phyloP scores from a whole-genome alignment of 75 land plant genomes.

The Cupressus sempervirens region DNA sequence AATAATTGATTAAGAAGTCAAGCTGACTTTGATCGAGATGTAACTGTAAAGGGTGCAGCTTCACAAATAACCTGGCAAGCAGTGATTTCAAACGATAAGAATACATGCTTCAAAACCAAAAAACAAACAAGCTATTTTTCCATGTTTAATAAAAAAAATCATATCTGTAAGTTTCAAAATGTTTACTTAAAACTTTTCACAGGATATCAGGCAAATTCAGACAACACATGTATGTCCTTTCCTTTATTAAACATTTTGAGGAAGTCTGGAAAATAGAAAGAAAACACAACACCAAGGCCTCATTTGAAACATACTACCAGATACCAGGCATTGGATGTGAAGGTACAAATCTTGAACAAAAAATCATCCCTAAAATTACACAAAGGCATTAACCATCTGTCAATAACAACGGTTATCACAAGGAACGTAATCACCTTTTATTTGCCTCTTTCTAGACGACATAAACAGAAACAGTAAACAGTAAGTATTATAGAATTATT shows the following conservation, averaged over 20 bases:
- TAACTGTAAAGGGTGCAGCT: conserved; percentile 68
- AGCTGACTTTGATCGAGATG: conserved; percentile 93
- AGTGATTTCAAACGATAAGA: neutral
- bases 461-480: no score
- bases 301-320: neutral
- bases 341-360: neutral
- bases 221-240: neutral
- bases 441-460: no score
- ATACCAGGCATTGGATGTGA: neutral
- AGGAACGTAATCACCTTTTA: neutral
- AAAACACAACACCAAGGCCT: neutral
- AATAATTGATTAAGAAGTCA: conserved; percentile 76
- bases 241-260: neutral
- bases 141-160: no score
- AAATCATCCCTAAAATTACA: neutral
- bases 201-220: neutral
- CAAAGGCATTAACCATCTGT: neutral
- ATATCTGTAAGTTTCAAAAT: neutral
- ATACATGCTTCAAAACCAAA: neutral
- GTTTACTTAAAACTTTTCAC: neutral
- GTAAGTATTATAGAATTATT: no score
- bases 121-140: neutral
- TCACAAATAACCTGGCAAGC: conserved; percentile 54
- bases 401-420: neutral
- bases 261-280: neutral